Evolutionary conservation across 306 rosid species (phyloP).

Genomic region (Fragaria ananassa): DNA sequence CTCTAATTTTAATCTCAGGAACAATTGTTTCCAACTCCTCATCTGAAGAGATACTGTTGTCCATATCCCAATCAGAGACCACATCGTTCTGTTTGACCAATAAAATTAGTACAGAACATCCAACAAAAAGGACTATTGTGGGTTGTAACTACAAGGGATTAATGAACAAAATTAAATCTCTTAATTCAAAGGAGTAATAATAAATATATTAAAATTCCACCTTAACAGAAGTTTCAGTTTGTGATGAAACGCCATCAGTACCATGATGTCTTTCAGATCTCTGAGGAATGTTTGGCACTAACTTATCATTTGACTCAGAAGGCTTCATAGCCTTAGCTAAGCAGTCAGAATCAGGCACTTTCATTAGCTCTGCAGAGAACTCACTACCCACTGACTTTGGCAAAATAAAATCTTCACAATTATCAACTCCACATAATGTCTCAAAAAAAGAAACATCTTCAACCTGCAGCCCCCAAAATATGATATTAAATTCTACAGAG

Average conservation of each 20-base stretch:
- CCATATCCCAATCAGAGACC: conserved; percentile 28
- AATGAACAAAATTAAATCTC: not conserved
- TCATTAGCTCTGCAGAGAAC: conserved; percentile 22
- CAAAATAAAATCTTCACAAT: conserved; percentile 31
- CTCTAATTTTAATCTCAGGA: conserved; percentile 29
- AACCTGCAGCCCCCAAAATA: conserved; percentile 52
- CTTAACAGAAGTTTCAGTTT: conserved; percentile 26
- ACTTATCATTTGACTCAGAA: conserved; percentile 29
- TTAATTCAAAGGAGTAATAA: not conserved
- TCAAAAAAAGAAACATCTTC: conserved; percentile 63
- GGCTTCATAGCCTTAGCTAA: conserved; percentile 29
- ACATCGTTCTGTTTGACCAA: conserved; percentile 46
- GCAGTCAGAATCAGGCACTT: conserved; percentile 25
- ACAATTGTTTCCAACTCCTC: conserved; percentile 35
- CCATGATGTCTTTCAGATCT: conserved; percentile 28
- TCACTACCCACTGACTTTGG: conserved; percentile 15
- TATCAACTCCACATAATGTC: conserved; percentile 35
- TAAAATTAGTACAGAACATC: conserved; percentile 15
- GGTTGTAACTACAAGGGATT: not conserved
- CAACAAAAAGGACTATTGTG: not conserved
- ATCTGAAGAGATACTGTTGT: conserved; percentile 31
- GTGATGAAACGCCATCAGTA: conserved; percentile 25
- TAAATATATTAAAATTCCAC: conserved; percentile 25
- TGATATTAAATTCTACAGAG: conserved; percentile 20
- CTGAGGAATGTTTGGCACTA: conserved; percentile 34